Evolutionary conservation across 306 rosid genomes (phyloP), one percentile per base, ranked within the genome.

Genomic region (Sesbania bispinosa): DNA sequence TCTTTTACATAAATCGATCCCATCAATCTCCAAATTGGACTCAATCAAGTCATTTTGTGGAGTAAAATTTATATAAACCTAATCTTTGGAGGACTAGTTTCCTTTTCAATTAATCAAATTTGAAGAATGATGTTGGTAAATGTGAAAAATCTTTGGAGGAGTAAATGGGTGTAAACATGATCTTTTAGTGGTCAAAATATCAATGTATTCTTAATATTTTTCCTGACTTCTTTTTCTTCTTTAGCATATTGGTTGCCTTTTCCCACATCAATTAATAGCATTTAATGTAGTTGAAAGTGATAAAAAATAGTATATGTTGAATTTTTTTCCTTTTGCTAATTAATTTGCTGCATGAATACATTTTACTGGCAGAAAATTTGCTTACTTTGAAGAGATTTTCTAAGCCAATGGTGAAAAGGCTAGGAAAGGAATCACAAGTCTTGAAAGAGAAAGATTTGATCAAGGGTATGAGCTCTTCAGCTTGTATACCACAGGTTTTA

Each of bases 351-450:
- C 59, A 38, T 65, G 66, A 48, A 36, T 55, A 47, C 52, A 57
- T 63, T 79, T 84, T 86, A 62, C 75, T 29, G 24, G 80, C 93
- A 91, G 97, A 86, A 74, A 85, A 79, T 69, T 48, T 81, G 52
- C 89, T 94, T 61, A 89, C 90, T 74, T 70, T 94, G 85, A 89
- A 91, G 85, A 94, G 92, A 60, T 94, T 86, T 86, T 79, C 93
- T 55, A 94, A 80, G 89, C 74, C 85, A 36, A 94, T 87, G 81
- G 96, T 94, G 70, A 86, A 79, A 85, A 84, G 75, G 85, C 77
- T 89, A 42, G 96, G 96, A 82, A 92, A 81, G 80, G 99, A 89
- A 84, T 84, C 91, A 67, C 95, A 89, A 53, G 90, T 89, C 21
- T 65, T 85, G 39, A 91, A 89, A 85, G 96, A 94, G 86, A 94